Base-by-base conservation (phyloP, 495 filamentous ascomycete species). In the Hypoxylon rickii region DNA sequence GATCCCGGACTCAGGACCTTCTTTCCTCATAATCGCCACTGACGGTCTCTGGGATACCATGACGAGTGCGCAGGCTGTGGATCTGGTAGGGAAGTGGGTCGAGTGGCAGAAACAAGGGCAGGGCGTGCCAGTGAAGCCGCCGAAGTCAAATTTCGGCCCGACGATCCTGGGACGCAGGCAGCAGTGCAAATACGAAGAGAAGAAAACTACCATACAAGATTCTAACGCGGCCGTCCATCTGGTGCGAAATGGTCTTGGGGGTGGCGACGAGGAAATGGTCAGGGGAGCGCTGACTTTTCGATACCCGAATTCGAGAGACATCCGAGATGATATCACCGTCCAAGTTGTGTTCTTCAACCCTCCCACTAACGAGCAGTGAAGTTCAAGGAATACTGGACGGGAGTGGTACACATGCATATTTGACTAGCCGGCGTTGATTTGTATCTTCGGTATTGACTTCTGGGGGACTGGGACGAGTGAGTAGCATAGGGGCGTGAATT, bases 21-120 rank as follows among this genome's bases (percentile, higher is more conserved):
- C 80, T 13, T 88, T 89, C 54, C 40, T 88, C 42, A 83, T 89
- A 44, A 70, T 88, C 61, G 85, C 83, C 13, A 79, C 76, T 2
- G 85, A 88, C 54, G 86, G 86, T 3, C 44, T 89, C 22, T 89
- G 86, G 85, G 83, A 87, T 59, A 65, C 66, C 32, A 70, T 88
- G 26, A 74, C 78, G 7, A 84, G 65, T 56, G 72, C 82, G 52
- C 76, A 89, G 65, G 84, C 79, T 1, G 86, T 88, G 0, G 67
- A 76, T 3, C 65, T 85, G 2, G 80, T 88, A 2, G 77, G 73
- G 16, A 66, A 60, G 42, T 89, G 83, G 84, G 43, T 84, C 12
- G 75, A 79, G 15, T 63, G 63, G 53, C 70, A 61, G 8, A 42
- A 29, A 1, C 51, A 50, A 13, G 56, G 55, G 13, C 26, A 22